phyloP scores from a whole-genome alignment of 1,284 basidiomycete species.

The Tylopilus orsonianus region DNA sequence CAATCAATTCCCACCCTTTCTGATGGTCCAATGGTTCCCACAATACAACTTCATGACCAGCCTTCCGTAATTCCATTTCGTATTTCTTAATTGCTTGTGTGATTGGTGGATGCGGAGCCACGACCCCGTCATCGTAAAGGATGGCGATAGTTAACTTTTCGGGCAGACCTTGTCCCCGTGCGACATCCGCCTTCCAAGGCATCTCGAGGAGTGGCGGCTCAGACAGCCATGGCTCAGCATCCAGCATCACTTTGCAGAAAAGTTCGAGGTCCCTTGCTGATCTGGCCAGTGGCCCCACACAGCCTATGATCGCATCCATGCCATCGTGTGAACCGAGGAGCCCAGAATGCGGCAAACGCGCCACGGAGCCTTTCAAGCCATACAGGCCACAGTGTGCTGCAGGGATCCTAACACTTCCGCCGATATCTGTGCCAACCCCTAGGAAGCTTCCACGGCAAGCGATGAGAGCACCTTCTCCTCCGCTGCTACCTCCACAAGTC shows the following conservation, averaged over 20 bases:
- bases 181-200: slow-evolving; percentile 48
- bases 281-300: slow-evolving; percentile 52
- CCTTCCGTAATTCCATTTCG: slow-evolving; percentile 43
- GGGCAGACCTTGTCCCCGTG: slow-evolving; percentile 38
- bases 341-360: slow-evolving; percentile 50
- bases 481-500: slow-evolving; percentile 60
- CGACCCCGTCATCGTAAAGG: slow-evolving; percentile 55
- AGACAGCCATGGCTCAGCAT: slow-evolving; percentile 51
- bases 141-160: slow-evolving; percentile 51
- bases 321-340: slow-evolving; percentile 52
- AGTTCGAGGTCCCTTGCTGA: slow-evolving; percentile 53
- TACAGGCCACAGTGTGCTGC: slow-evolving; percentile 50
- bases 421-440: slow-evolving; percentile 62
- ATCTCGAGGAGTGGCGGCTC: slow-evolving; percentile 54
- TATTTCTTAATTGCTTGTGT: slow-evolving; percentile 43
- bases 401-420: slow-evolving; percentile 43
- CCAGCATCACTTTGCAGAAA: slow-evolving; percentile 52
- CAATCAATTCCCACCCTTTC: slow-evolving; percentile 50
- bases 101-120: slow-evolving; percentile 56
- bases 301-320: slow-evolving; percentile 53
- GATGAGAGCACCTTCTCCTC: slow-evolving; percentile 62
- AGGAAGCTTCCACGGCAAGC: slow-evolving; percentile 56
- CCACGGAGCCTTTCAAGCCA: slow-evolving; percentile 54
- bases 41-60: slow-evolving; percentile 54
- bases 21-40: slow-evolving; percentile 50